Base-by-base conservation (phyloP, 2,329 filamentous ascomycete species). In the Exophiala sp. region DNA sequence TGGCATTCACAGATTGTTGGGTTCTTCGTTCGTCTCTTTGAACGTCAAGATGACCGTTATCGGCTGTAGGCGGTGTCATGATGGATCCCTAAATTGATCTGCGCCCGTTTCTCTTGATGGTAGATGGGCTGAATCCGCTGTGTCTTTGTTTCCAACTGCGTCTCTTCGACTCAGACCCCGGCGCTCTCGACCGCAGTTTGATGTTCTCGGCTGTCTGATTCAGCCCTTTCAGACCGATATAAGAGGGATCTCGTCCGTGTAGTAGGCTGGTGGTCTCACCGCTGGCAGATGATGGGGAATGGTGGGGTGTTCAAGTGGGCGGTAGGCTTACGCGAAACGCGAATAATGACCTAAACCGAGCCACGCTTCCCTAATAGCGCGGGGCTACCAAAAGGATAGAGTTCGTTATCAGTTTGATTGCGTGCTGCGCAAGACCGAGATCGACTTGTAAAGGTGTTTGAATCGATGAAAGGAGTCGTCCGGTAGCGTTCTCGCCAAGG, bases 31-130 rank as follows among this genome's bases (percentile, higher is more conserved):
- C 58, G 18, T 20, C 46, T 50, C 57, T 53, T 18, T 59, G 55
- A 8, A 53, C 52, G 46, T 52, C 56, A 50, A 52, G 50, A 3
- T 42, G 50, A 48, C 62, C 62, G 8, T 49, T 51, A 43, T 58
- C 53, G 32, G 55, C 40, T 49, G 62, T 57, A 43, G 57, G 54
- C 62, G 62, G 62, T 18, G 35, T 57, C 48, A 9, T 20, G 14
- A 41, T 41, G 39, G 21, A 8, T 21, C 39, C 7, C 39, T 41
- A 4, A 16, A n/a, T 41, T 41, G 16, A 41, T 4, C 8, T 21
- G 39, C 9, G 39, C 39, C 16, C 10, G 39, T 3, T 21, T 16
- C 10, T 41, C 16, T 41, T 29, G 24, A 29, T 8, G 24, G 24
- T 29, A 29, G 24, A 29, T 5, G 24, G 24, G 24, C 24, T 8